phyloP scores from a whole-genome alignment of 169 alveolate species.

The Plasmodium fragile region DNA sequence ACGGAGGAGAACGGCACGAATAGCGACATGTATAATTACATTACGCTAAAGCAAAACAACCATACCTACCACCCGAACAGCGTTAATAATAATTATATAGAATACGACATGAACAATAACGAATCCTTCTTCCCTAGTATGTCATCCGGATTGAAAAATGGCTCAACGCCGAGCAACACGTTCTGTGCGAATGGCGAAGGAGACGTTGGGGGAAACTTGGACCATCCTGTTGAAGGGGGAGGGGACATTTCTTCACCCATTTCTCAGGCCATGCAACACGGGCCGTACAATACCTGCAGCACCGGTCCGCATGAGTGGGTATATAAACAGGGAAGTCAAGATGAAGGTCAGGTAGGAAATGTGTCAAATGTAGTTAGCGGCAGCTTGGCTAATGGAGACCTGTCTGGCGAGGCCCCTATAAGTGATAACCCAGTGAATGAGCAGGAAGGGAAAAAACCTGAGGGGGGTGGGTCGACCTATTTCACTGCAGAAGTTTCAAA shows the following conservation, averaged over 20 bases:
- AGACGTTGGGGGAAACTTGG: background rate
- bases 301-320: background rate
- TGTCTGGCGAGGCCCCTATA: background rate
- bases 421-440: background rate
- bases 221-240: background rate
- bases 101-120: conserved; percentile 53
- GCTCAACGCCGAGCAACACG: background rate
- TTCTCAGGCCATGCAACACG: background rate
- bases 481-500: background rate
- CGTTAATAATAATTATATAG: conserved; percentile 39
- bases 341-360: background rate
- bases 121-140: background rate
- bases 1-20: background rate
- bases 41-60: conserved; percentile 18
- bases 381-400: background rate
- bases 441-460: background rate
- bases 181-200: background rate
- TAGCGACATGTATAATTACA: background rate
- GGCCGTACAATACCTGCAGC: background rate
- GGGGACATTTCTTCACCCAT: background rate
- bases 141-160: background rate
- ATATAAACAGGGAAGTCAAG: background rate
- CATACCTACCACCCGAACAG: background rate
- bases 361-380: background rate
- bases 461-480: background rate